Conservation (phyloP, 176 grass and related monocot species). For the maize (Zea mays) region Zm-B73-REFERENCE-NAM-5.0 NC_050100.1:136074001-136074500, state of each 20-base stretch:
- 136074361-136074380: conserved; percentile 92
- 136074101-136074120: neutral
- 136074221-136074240: conserved; percentile 43
- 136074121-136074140: neutral
- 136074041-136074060: neutral
- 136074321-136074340: conserved; percentile 98
- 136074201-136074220: conserved; percentile 3
- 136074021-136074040: neutral
- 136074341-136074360: conserved; percentile 99
- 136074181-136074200: conserved; percentile 6
- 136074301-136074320: conserved; percentile 99
- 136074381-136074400: conserved; percentile 12
- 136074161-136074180: neutral
- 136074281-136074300: conserved; percentile 43
- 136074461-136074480: conserved; percentile 35
- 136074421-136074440: conserved; percentile 3
- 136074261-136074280: conserved; percentile 53
- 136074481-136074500: conserved; percentile 4
- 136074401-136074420: conserved; percentile 19
- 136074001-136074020: neutral
- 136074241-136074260: conserved; percentile 42
- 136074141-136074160: neutral
- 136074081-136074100: neutral
- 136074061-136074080: neutral
- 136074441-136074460: neutral